phyloP scores from a whole-genome alignment of 148 eudicot genomes.

The Silene conica region DNA sequence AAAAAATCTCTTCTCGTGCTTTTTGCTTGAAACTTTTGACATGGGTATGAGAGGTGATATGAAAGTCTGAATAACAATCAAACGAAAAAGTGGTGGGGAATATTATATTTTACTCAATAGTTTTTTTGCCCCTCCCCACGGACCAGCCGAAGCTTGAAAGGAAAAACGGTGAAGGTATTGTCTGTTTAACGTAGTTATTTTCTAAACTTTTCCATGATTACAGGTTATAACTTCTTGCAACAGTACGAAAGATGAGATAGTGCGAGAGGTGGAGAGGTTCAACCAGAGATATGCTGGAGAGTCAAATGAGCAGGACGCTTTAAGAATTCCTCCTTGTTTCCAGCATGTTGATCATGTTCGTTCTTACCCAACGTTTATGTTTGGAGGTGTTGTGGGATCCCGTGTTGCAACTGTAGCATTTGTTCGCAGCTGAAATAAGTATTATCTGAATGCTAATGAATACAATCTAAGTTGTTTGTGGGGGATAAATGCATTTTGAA shows the following conservation, averaged over 20 bases:
- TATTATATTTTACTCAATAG: background rate
- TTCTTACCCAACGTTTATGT: constrained; percentile 87
- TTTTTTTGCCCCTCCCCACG: background rate
- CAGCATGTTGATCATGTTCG: constrained; percentile 79
- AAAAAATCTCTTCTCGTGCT: background rate
- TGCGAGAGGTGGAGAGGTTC: constrained; percentile 76
- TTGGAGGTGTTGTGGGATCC: constrained; percentile 91
- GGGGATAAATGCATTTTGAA: constrained; percentile 14
- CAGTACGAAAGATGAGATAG: constrained; percentile 87
- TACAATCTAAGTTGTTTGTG: constrained; percentile 5
- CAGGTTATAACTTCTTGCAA: constrained; percentile 96
- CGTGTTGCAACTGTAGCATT: constrained; percentile 96
- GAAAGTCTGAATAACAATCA: background rate
- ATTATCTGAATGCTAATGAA: constrained; percentile 21
- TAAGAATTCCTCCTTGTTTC: constrained; percentile 40
- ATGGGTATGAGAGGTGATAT: background rate
- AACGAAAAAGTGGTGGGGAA: background rate
- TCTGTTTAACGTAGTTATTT: background rate
- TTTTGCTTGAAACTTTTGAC: background rate
- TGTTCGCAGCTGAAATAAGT: constrained; percentile 46
- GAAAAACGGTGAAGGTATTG: background rate
- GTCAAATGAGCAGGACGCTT: constrained; percentile 32
- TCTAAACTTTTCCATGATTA: constrained; percentile 1
- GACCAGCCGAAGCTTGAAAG: background rate
- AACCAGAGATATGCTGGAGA: constrained; percentile 47